phyloP scores from a whole-genome alignment of 73 alveolate genomes.

The Paramecium primaurelia region DNA sequence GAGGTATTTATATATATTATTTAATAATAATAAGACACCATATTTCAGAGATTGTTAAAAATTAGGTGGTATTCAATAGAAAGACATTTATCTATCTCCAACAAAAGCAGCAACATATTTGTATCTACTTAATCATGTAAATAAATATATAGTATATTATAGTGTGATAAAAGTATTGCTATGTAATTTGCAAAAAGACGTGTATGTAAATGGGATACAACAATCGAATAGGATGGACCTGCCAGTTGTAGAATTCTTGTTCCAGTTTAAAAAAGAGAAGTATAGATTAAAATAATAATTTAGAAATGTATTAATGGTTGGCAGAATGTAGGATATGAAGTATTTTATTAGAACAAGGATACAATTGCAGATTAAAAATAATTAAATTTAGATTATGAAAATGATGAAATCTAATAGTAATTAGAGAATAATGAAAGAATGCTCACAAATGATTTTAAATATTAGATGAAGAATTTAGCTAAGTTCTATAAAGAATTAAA shows the following conservation, averaged over 20 bases:
- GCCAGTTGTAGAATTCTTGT: neutral
- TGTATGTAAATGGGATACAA: constrained; percentile 34
- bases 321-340: constrained; percentile 13
- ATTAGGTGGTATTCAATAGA: neutral
- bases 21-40: neutral
- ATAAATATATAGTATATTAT: neutral
- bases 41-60: constrained; percentile 23
- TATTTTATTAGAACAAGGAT: neutral
- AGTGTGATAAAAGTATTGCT: neutral
- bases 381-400: neutral
- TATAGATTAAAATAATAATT: neutral
- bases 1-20: neutral
- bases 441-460: constrained; percentile 15
- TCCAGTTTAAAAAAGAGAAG: neutral
- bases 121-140: constrained; percentile 8
- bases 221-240: constrained; percentile 38
- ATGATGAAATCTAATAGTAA: neutral
- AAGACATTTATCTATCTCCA: neutral
- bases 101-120: constrained; percentile 48
- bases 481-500: constrained; percentile 28
- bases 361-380: constrained; percentile 27
- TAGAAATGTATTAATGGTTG: constrained; percentile 30
- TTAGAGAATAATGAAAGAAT: neutral
- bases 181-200: constrained; percentile 27
- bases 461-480: neutral